Conservation (phyloP, 108 stramenopile species). For the Cylindrotheca closterium region DNA sequence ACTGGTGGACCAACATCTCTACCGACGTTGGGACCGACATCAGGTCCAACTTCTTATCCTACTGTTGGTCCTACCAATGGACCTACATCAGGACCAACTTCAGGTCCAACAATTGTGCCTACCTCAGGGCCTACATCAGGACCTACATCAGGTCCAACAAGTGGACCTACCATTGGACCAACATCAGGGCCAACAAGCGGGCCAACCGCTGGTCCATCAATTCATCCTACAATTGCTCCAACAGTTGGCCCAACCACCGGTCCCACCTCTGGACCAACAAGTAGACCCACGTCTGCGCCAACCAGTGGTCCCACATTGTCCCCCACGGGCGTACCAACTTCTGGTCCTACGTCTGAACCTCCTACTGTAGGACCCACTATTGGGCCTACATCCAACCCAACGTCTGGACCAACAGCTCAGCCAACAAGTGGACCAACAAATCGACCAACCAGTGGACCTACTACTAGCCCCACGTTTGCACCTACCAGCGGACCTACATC, state of each 20-base stretch:
- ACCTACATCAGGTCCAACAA: too few relatives aligned
- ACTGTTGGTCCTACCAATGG: constrained; percentile 3
- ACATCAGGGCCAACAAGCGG: not conserved
- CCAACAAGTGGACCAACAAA: not conserved
- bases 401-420: not conserved
- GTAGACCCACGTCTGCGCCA: too few relatives aligned
- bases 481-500: too few relatives aligned
- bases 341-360: not conserved
- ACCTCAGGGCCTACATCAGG: not conserved
- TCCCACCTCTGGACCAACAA: too few relatives aligned
- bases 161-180: too few relatives aligned
- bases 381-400: constrained; percentile 2
- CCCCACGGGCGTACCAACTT: not conserved
- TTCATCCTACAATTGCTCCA: not conserved
- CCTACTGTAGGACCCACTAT: constrained; percentile 9
- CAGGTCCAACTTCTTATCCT: constrained; percentile 8
- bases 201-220: not conserved
- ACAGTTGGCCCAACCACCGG: not conserved
- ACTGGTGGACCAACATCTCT: constrained; percentile 10
- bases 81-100: constrained; percentile 8
- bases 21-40: constrained; percentile 18
- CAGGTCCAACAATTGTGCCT: constrained; percentile 4
- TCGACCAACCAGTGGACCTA: not conserved
- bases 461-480: too few relatives aligned
- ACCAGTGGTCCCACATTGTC: not conserved